These are phyloP conservation scores for Ogataea trehalophila DNA, from an alignment of 805 yeast species.

Conservation along the genomic window DNA sequence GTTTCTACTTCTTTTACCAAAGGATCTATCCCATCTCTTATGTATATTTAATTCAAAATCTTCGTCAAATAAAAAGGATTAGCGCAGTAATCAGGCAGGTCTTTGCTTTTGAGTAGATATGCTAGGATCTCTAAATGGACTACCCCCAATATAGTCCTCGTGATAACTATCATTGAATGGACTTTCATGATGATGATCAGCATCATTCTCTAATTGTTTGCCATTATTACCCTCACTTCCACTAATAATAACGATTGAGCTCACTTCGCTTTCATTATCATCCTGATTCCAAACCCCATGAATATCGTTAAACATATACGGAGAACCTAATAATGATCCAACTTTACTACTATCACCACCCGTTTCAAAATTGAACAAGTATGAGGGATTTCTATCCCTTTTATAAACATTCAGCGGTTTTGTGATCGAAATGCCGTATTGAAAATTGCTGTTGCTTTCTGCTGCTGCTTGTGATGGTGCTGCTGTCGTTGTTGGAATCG, in stretches of 20 bases:
- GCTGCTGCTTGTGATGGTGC: too few species aligned
- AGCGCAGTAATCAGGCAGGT: background rate
- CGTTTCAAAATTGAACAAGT: background rate
- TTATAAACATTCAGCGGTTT: too few species aligned
- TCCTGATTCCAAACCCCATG: background rate
- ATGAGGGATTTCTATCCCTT: background rate
- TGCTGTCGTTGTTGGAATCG: too few species aligned
- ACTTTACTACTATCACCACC: background rate
- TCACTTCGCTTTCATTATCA: background rate
- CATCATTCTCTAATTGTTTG: background rate
- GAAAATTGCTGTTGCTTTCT: too few species aligned
- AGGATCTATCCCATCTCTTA: background rate
- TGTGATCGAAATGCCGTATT: too few species aligned
- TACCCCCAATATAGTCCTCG: background rate
- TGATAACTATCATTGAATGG: background rate
- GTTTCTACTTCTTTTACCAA: too few species aligned
- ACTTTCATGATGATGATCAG: background rate
- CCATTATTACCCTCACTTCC: background rate
- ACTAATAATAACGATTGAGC: background rate
- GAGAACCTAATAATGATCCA: background rate
- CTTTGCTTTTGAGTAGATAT: background rate
- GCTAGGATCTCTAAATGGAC: slow-evolving; percentile 2
- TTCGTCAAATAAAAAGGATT: background rate
- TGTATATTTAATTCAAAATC: background rate
- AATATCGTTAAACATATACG: background rate